phyloP scores from a whole-genome alignment of 768 basidiomycete genomes.

The Auricularia cornea region DNA sequence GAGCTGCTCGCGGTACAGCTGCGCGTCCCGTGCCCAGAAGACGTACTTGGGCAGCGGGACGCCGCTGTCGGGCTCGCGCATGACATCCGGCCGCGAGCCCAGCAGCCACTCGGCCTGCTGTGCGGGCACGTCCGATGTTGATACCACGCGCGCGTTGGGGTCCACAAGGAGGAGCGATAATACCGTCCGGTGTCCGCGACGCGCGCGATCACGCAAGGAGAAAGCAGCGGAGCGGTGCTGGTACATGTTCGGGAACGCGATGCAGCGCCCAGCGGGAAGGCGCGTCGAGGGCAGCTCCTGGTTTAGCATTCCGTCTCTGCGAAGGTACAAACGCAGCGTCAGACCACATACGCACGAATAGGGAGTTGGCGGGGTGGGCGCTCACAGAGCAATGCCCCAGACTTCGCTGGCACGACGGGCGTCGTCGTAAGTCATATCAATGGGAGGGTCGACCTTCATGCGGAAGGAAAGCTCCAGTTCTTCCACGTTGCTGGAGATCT shows the following conservation, averaged over 20 bases:
- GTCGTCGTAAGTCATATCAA: neutral
- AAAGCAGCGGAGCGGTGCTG: conserved; percentile 35
- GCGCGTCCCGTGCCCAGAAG: neutral
- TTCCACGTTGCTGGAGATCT: neutral
- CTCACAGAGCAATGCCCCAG: conserved; percentile 17
- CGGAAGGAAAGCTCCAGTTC: neutral
- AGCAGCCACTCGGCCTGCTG: conserved; percentile 63
- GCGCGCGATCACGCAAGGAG: conserved; percentile 26
- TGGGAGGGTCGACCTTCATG: neutral
- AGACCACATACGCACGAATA: conserved; percentile 12
- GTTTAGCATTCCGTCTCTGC: conserved; percentile 27
- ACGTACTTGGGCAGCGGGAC: neutral
- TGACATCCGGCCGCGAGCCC: conserved; percentile 25
- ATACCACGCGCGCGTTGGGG: conserved; percentile 57
- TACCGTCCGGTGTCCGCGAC: conserved; percentile 33
- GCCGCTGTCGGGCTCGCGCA: too few species aligned
- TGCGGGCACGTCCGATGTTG: conserved; percentile 70
- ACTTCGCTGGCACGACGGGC: conserved; percentile 15
- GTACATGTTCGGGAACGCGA: conserved; percentile 36
- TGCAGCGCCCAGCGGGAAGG: conserved; percentile 16
- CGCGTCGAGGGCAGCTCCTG: conserved; percentile 26
- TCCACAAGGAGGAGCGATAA: conserved; percentile 35
- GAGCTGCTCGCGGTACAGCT: neutral
- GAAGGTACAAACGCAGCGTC: too few species aligned
- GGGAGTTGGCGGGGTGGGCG: conserved; percentile 7